Base-by-base conservation (phyloP, 2,329 filamentous ascomycete genomes). In the Thielaviopsis ethacetica region DNA sequence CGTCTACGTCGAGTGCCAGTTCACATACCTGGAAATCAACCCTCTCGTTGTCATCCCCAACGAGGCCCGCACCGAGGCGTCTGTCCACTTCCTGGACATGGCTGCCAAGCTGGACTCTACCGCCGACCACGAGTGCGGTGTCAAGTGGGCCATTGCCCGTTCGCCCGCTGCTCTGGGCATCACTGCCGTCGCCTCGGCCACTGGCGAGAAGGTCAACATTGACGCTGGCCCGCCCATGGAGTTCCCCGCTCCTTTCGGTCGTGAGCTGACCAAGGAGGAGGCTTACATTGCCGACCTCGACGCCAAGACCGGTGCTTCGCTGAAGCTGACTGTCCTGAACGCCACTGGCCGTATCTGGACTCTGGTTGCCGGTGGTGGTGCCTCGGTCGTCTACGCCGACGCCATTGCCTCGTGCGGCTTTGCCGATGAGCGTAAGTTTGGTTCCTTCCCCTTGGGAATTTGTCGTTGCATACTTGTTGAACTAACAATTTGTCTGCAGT, bases 21-120 rank as follows among this genome's bases (percentile, higher is more conserved):
- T 98, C 83, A 97, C 93, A 70, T 98, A 98, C 79, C 89, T 98
- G 67, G 93, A 98, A 77, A 98, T 98, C 81, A 98, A 98, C 84
- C 93, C 93, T 66, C 79, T 98, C 64, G 93, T 98, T 63, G 93
- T 96, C 71, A 91, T 98, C 68, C 93, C 93, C 73, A 97, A 97
- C 73, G 85, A 82, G 65, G 84, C 91, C 67, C 86, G 82, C 70
- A 97, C 91, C 66, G 95, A 90, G 61, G 93, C 93, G 60, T 86
- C 90, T 50, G 93, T 98, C 58, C 83, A 96, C 82, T 98, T 98
- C 84, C 83, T 98, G 66, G 93, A 98, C 78, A 81, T 98, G 71
- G 93, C 93, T 68, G 93, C 93, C 71, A 98, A 98, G 84, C 80
- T 98, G 64, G 93, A 98, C 73, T 93, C 98, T 79, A 98, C 93